phyloP scores from a whole-genome alignment of 164 flowering plant species.

The Taxillus chinensis region DNA sequence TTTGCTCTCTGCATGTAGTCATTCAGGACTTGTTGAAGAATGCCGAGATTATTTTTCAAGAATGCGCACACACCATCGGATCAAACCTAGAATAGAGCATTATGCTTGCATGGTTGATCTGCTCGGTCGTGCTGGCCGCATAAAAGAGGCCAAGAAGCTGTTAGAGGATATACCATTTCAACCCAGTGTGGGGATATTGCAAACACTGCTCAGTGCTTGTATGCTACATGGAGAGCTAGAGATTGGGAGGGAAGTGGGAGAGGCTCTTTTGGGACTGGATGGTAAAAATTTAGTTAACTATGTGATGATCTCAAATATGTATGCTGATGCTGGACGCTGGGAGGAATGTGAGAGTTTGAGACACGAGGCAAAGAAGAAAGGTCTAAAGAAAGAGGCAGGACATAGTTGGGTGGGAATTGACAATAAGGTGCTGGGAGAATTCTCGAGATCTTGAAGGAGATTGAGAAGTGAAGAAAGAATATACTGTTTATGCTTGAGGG shows the following conservation, averaged over 20 bases:
- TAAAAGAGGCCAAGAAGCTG: slow-evolving; percentile 54
- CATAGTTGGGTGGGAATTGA: slow-evolving; percentile 74
- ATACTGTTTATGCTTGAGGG: slow-evolving; percentile 37
- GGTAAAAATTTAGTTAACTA: slow-evolving; percentile 58
- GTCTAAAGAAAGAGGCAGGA: slow-evolving; percentile 66
- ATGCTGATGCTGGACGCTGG: slow-evolving; percentile 63
- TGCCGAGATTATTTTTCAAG: slow-evolving; percentile 43
- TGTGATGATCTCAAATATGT: slow-evolving; percentile 68
- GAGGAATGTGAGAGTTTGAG: slow-evolving; percentile 45
- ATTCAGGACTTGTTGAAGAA: slow-evolving; percentile 60
- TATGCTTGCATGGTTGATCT: slow-evolving; percentile 81
- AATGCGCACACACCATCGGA: slow-evolving; percentile 19
- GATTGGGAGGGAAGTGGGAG: slow-evolving; percentile 55
- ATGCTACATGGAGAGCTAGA: slow-evolving; percentile 57
- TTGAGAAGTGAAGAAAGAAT: slow-evolving; percentile 59
- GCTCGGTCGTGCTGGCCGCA: slow-evolving; percentile 64
- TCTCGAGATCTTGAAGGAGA: slow-evolving; percentile 31
- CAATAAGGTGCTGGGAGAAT: slow-evolving; percentile 42
- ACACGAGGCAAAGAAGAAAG: slow-evolving; percentile 37
- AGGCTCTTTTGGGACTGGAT: slow-evolving; percentile 48
- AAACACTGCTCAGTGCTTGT: slow-evolving; percentile 75
- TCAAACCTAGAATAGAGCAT: slow-evolving; percentile 62
- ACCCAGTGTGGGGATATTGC: slow-evolving; percentile 67
- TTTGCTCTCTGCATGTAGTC: slow-evolving; percentile 76
- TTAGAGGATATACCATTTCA: slow-evolving; percentile 52